A percentile compares a stretch with the other conserved stretches of the same genome.
These are phyloP conservation scores for Trichoderma pleuroti DNA, from an alignment of 2,329 filamentous ascomycete species.

Conservation along the genomic window DNA sequence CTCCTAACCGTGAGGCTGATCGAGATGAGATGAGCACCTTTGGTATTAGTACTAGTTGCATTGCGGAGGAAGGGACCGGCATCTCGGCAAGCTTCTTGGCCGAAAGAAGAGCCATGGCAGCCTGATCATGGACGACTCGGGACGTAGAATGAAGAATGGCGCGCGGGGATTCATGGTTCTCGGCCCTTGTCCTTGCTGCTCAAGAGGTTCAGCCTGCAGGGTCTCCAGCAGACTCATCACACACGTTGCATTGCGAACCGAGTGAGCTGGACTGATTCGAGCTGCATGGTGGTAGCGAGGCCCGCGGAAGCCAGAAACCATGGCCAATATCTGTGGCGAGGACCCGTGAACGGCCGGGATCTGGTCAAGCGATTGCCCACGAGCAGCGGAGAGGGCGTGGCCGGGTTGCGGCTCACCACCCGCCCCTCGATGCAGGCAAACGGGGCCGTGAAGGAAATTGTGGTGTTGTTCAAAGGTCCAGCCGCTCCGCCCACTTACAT, in stretches of 20 bases:
- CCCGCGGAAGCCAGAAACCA: not conserved
- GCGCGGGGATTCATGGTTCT: not conserved
- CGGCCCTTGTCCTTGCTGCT: not conserved
- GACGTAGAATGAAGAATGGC: not conserved
- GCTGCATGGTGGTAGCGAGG: not conserved
- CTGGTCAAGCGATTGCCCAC: not conserved
- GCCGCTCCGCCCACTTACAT: not conserved
- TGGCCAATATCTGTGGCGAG: not conserved
- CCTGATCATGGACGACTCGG: not conserved
- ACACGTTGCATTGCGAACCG: not conserved
- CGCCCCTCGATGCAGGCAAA: not conserved
- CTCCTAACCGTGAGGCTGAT: not conserved
- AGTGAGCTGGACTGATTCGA: not conserved
- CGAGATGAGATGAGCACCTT: not conserved
- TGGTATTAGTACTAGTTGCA: not conserved
- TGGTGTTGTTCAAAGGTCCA: not conserved
- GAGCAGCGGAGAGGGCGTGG: not conserved
- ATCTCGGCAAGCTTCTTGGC: not conserved
- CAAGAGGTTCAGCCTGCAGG: not conserved
- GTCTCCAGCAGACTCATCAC: not conserved
- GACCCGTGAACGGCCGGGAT: constrained; percentile 1
- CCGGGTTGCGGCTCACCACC: not conserved
- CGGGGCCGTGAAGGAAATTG: not conserved
- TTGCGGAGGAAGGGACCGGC: not conserved
- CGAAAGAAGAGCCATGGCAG: not conserved